These are phyloP conservation scores for Trichomonascaceae sp. DNA, from an alignment of 1,139 yeast species.

Conservation along the genomic window DNA sequence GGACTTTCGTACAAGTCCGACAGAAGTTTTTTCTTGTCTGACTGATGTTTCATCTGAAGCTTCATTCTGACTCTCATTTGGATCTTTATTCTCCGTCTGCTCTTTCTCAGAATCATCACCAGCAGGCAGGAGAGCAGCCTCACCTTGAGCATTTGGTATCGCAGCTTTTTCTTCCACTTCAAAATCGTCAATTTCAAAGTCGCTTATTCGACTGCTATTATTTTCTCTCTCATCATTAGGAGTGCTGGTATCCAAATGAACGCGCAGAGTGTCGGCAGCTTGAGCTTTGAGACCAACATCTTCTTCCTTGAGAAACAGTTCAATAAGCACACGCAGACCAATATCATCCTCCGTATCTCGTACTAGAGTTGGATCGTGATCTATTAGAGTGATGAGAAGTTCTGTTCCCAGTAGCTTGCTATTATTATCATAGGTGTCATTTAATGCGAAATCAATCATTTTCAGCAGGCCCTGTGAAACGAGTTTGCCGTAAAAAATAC, in stretches of 20 bases:
- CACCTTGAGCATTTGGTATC: background rate
- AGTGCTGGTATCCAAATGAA: constrained; percentile 45
- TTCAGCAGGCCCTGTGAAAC: constrained; percentile 65
- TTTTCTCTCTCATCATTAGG: constrained; percentile 5
- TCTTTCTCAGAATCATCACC: background rate
- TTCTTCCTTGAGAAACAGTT: constrained; percentile 55
- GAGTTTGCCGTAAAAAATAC: constrained; percentile 58
- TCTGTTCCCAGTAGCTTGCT: constrained; percentile 75
- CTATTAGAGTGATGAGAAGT: constrained; percentile 70
- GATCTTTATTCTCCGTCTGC: background rate
- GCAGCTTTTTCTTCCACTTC: background rate
- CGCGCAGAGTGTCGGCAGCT: constrained; percentile 75
- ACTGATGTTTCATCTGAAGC: background rate
- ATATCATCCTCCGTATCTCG: constrained; percentile 27
- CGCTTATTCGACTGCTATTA: background rate
- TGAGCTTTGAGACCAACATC: constrained; percentile 74
- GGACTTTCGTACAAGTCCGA: constrained; percentile 8
- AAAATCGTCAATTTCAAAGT: background rate
- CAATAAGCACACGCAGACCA: constrained; percentile 52
- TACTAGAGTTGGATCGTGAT: constrained; percentile 71
- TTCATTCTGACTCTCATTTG: background rate
- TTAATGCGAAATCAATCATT: constrained; percentile 66
- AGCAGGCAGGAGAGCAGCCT: background rate
- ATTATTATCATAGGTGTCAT: constrained; percentile 42
- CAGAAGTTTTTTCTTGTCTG: background rate